Base-by-base conservation (phyloP, 345 rosid genomes). In the Odontarrhena argentea region DNA sequence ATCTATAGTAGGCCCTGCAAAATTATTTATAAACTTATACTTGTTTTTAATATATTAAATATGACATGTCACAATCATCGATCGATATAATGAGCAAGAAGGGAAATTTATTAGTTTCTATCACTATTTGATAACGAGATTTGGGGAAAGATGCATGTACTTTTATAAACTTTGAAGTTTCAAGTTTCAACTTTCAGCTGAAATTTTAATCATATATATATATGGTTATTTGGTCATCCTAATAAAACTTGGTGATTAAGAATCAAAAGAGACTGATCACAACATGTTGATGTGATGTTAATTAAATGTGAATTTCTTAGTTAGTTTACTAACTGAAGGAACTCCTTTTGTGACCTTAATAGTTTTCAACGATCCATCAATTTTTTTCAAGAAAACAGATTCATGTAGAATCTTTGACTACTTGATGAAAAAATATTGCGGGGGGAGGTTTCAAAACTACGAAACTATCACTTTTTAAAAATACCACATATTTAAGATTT, bases 1-100 rank as follows among this genome's bases (percentile, higher is more conserved):
- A 93, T 63, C 94, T 81, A 74, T 80, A 90, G 70, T 90, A 93
- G 7, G 87, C 81, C 84, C 98, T 93, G 71, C 63, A 49, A 8
- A 51, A 25, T 26, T 10, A 3, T 13, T 69, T 18, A 24, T 48
- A n/a, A 18, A 69, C 36, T 4, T 37, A 4, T 12, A 43, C 3
- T 13, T 65, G 8, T 28, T 28, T 53, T 28, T 35, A 5, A 9
- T 26, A 22, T 13, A 35, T 46, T 24, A 26, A 32, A 9, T 67
- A 38, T 38, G 3, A 55, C 3, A 54, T 54, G 11, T 34, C 7
- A 65, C 11, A 15, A 18, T 40, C 1, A 38, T 3, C 2, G 8
- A 51, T 8, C 22, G 7, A 37, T 43, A 54, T 41, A 42, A 42
- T 44, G 35, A 45, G 38, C 46, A 67, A 36, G 8, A 35, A 46